Conservation (phyloP, 139 green algal species). For the Haematococcus lacustris region DNA sequence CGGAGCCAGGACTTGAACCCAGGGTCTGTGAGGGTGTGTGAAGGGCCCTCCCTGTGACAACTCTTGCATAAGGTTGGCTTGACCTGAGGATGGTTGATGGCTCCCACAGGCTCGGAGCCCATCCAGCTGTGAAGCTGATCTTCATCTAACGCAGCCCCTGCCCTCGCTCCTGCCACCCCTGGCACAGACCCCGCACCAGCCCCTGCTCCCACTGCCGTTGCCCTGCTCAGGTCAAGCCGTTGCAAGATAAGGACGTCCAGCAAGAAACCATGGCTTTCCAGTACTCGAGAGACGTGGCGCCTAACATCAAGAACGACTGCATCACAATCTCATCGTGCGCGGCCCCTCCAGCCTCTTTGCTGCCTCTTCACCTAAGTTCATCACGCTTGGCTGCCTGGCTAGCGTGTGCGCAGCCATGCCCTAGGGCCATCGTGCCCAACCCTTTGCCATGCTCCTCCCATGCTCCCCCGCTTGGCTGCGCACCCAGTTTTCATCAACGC, state of each 20-base stretch:
- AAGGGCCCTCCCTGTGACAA: neutral
- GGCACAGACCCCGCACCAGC: neutral
- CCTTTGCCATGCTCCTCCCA: neutral
- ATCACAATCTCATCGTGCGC: constrained; percentile 64
- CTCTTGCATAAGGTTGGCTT: neutral
- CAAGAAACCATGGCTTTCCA: constrained; percentile 44
- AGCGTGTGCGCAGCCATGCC: neutral
- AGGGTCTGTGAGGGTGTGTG: too few species aligned
- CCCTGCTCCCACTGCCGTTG: neutral
- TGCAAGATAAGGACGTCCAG: constrained; percentile 11
- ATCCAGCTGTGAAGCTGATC: neutral
- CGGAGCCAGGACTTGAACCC: too few species aligned
- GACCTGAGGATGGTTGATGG: too few species aligned
- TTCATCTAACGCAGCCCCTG: neutral
- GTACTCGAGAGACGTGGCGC: constrained; percentile 49
- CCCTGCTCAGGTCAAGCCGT: neutral
- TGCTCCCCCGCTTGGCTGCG: neutral
- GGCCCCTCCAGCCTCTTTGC: neutral
- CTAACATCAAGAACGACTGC: constrained; percentile 77
- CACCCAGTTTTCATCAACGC: neutral
- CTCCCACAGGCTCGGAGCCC: neutral
- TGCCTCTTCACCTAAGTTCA: neutral
- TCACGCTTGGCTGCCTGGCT: too few species aligned
- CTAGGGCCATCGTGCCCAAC: neutral
- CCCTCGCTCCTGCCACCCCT: neutral